Evolutionary conservation across 2,329 filamentous ascomycete species (phyloP).

Genomic region (Pseudovirgaria hyperparasitica): DNA sequence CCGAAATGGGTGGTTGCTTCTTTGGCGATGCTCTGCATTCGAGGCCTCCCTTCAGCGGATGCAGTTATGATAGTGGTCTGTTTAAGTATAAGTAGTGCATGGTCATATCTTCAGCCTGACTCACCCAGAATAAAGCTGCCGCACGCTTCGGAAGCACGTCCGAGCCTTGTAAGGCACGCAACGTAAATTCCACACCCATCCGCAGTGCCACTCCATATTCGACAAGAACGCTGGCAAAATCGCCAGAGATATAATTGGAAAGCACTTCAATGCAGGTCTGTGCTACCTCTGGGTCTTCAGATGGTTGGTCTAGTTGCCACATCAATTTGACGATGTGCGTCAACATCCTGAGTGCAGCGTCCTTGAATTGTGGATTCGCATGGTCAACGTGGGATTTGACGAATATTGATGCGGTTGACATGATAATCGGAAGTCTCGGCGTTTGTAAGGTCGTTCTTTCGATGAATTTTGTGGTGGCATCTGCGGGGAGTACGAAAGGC

Average conservation of each 20-base stretch:
- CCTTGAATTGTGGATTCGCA: conserved; percentile 23
- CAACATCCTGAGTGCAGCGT: conserved; percentile 26
- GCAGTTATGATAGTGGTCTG: conserved; percentile 18
- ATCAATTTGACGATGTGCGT: conserved; percentile 52
- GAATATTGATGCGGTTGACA: conserved; percentile 61
- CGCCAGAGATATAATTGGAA: conserved; percentile 48
- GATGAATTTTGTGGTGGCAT: conserved; percentile 54
- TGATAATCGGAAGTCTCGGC: conserved; percentile 53
- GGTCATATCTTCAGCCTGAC: conserved; percentile 10
- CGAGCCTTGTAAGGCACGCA: conserved; percentile 55
- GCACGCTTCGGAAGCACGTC: conserved; percentile 66
- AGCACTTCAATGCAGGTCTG: conserved; percentile 64
- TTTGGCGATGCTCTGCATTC: no score
- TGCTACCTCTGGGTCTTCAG: conserved; percentile 56
- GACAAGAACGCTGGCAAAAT: conserved; percentile 49
- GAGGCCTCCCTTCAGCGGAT: no score
- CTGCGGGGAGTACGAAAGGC: conserved; percentile 61
- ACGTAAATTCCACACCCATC: conserved; percentile 57
- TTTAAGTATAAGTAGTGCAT: neutral
- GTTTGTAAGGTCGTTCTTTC: conserved; percentile 45
- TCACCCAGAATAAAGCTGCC: conserved; percentile 64
- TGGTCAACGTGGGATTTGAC: conserved; percentile 30
- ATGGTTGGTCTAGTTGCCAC: conserved; percentile 47
- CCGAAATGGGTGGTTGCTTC: no score
- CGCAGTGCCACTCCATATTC: conserved; percentile 46